Base-by-base conservation (phyloP, 495 filamentous ascomycete genomes). In the Filosporella fistucella region DNA sequence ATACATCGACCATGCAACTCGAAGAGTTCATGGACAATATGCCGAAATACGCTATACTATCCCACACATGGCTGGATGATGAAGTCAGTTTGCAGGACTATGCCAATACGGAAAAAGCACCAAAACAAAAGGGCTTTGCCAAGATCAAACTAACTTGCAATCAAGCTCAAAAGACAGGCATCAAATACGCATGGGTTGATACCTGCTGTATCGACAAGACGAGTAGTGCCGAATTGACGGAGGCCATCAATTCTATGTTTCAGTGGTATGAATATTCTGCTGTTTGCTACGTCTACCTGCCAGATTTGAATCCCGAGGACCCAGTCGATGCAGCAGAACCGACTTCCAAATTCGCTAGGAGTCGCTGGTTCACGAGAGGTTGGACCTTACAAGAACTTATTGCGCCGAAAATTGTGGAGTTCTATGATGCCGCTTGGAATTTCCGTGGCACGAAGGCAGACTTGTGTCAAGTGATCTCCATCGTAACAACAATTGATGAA, bases 131-230 rank as follows among this genome's bases (percentile, higher is more conserved):
- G n/a, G 32, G 32, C 13, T 13, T n/a, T 13, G 4, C n/a, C 12
- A 35, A 35, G 32, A 35, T 35, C 12, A 4, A n/a, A n/a, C 18
- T 35, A 6, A 14, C 13, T 13, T 13, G 4, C n/a, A 17, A 35
- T 5, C 32, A 35, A 35, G 32, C 32, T 35, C 13, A 13, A 5
- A 4, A 35, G 12, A 17, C n/a, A 14, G 47, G 47, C 23, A 18
- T 33, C n/a, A 5, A 51, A 12, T 49, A 29, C 25, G 18, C 54
- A 7, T 63, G 58, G 60, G 45, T 52, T 42, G 60, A 67, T 47
- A 66, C 59, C 2, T 64, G 58, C 45, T 68, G 65, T 46, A 70
- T 69, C 26, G 62, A 70, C 33, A 68, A 70, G 45, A 60, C 59
- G 4, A 68, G 65, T n/a, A n/a, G n/a, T n/a, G n/a, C n/a, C n/a